phyloP scores from a whole-genome alignment of 768 basidiomycete species.

The Paxillus involutus region DNA sequence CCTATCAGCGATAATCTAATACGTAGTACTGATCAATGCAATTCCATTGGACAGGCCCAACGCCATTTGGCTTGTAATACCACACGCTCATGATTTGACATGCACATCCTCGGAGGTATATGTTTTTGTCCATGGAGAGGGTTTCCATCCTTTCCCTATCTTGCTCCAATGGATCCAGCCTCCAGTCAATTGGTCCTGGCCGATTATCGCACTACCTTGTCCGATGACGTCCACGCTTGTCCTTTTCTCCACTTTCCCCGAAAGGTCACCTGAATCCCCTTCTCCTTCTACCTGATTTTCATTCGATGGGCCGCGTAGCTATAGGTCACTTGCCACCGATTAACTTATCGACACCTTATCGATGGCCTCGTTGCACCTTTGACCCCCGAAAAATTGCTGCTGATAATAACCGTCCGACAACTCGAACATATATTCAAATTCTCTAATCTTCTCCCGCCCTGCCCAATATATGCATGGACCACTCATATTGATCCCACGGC shows the following conservation, averaged over 20 bases:
- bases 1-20: neutral
- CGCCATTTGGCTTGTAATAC: neutral
- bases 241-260: too few relatives aligned
- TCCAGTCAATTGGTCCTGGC: neutral
- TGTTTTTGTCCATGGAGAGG: too few relatives aligned
- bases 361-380: neutral
- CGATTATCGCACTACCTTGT: neutral
- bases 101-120: too few relatives aligned
- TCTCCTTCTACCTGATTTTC: neutral
- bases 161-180: too few relatives aligned
- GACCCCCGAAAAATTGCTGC: neutral
- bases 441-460: neutral
- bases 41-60: neutral
- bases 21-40: neutral
- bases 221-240: too few relatives aligned
- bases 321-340: neutral
- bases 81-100: too few relatives aligned
- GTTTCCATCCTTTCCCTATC: too few relatives aligned
- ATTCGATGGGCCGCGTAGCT: too few relatives aligned
- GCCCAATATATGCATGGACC: too few relatives aligned
- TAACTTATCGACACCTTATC: neutral
- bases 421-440: constrained; percentile 5
- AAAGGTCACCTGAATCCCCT: too few relatives aligned
- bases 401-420: neutral
- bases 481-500: neutral